phyloP scores from a whole-genome alignment of 1,284 basidiomycete genomes.

The Leccinum huronense region DNA sequence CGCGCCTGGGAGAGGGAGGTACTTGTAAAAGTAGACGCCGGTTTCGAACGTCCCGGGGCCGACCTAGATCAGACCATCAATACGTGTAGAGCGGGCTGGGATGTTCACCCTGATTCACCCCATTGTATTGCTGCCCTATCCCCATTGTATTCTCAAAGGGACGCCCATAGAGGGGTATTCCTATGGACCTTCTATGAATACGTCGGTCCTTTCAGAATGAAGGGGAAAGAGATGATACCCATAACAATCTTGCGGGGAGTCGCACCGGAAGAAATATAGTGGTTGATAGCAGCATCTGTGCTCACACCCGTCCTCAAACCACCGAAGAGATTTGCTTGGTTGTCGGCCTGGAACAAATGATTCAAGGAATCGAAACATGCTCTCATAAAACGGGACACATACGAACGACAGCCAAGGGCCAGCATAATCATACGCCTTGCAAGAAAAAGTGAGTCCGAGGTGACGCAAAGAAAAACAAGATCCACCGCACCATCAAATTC shows the following conservation, averaged over 20 bases:
- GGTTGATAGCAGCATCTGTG: constrained; percentile 70
- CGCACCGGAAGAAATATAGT: constrained; percentile 69
- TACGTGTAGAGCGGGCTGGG: background rate
- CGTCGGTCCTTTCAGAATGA: background rate
- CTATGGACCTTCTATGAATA: constrained; percentile 33
- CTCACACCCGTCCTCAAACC: constrained; percentile 58
- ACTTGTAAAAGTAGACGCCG: constrained; percentile 66
- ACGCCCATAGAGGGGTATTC: constrained; percentile 83
- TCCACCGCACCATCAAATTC: constrained; percentile 79
- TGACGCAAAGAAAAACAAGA: background rate
- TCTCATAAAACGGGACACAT: constrained; percentile 12
- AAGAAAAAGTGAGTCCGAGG: constrained; percentile 10
- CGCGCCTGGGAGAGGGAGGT: constrained; percentile 65
- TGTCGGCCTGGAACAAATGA: constrained; percentile 47
- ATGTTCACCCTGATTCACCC: constrained; percentile 42
- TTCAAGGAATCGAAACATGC: background rate
- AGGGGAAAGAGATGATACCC: constrained; percentile 44
- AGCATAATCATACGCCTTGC: constrained; percentile 74
- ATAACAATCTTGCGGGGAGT: constrained; percentile 73
- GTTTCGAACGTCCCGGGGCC: constrained; percentile 57
- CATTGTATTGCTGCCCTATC: constrained; percentile 71
- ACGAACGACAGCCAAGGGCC: constrained; percentile 64
- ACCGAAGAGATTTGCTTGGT: constrained; percentile 83
- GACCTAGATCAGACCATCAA: constrained; percentile 44
- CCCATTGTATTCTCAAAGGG: constrained; percentile 80